Conservation (phyloP, 768 basidiomycete species). For the Russula lepida region DNA sequence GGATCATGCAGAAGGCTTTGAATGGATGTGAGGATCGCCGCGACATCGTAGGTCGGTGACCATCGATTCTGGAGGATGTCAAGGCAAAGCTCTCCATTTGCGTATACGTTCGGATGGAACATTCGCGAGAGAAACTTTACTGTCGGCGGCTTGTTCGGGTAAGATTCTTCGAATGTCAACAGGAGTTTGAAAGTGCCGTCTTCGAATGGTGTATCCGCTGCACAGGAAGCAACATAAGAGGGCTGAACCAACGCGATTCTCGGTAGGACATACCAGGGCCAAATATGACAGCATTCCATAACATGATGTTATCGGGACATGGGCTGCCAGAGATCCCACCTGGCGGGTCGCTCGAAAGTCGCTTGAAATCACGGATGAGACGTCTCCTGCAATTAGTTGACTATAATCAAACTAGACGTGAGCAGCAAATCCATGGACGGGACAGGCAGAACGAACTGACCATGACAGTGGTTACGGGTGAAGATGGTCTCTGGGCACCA, state of each 20-base stretch:
- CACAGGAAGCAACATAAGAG: background rate
- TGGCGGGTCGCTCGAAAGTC: slow-evolving; percentile 89
- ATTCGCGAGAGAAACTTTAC: slow-evolving; percentile 96
- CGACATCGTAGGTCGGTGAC: slow-evolving; percentile 98
- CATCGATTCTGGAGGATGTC: slow-evolving; percentile 98
- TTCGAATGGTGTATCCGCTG: slow-evolving; percentile 98
- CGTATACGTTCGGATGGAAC: slow-evolving; percentile 99
- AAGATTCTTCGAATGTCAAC: slow-evolving; percentile 93
- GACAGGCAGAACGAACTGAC: background rate
- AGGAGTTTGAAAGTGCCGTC: slow-evolving; percentile 98
- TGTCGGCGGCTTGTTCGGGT: slow-evolving; percentile 96
- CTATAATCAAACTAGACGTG: slow-evolving; percentile 32
- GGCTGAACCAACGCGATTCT: background rate
- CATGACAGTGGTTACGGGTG: slow-evolving; percentile 17
- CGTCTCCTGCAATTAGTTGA: slow-evolving; percentile 92
- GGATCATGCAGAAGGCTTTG: slow-evolving; percentile 96
- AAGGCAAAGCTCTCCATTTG: slow-evolving; percentile 94
- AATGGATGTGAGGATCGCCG: slow-evolving; percentile 94
- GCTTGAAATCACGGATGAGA: slow-evolving; percentile 96
- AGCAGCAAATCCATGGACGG: background rate
- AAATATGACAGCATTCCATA: slow-evolving; percentile 99
- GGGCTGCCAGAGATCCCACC: slow-evolving; percentile 96
- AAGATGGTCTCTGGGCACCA: background rate
- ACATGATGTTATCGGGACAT: slow-evolving; percentile 97
- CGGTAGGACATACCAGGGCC: slow-evolving; percentile 68